Evolutionary conservation across 139 green algal genomes (phyloP).

Genomic region (Chlorella ohadii): DNA sequence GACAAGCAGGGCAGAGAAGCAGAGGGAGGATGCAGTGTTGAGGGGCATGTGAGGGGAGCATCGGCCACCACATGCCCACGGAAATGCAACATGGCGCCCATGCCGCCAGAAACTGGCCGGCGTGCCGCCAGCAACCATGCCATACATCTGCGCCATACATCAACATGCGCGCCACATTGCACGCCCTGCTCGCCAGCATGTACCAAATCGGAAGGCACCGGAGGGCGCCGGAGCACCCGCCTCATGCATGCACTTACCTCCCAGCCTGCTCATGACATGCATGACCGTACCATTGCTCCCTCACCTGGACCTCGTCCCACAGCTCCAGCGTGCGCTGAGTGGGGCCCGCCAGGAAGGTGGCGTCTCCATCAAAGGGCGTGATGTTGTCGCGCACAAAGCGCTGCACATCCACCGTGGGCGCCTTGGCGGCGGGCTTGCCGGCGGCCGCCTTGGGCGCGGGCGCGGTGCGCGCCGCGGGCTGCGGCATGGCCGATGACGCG

Average conservation of each 20-base stretch:
- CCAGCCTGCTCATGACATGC: not conserved
- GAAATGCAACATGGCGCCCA: too few relatives aligned
- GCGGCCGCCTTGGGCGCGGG: not conserved
- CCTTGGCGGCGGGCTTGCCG: not conserved
- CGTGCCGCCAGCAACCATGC: too few relatives aligned
- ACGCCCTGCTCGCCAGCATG: too few relatives aligned
- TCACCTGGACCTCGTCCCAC: conserved; percentile 48
- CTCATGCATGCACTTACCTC: not conserved
- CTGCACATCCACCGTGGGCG: conserved; percentile 29
- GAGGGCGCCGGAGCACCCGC: too few relatives aligned
- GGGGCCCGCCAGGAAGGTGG: conserved; percentile 62
- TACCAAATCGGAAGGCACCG: too few relatives aligned
- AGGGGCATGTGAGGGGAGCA: too few relatives aligned
- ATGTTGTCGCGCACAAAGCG: conserved; percentile 57
- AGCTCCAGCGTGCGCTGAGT: conserved; percentile 59
- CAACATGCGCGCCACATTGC: too few relatives aligned
- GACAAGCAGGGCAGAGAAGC: not conserved
- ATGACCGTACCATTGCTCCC: not conserved
- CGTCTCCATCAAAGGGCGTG: conserved; percentile 63
- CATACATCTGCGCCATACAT: too few relatives aligned
- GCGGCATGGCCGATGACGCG: conserved; percentile 14
- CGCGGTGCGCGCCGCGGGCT: conserved; percentile 1
- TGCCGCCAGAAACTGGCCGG: too few relatives aligned
- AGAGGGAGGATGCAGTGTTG: not conserved
- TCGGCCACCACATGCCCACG: too few relatives aligned